Evolutionary conservation across 345 rosid genomes (phyloP), one percentile per base, ranked within the genome.

Genomic region (Populus deltoides): DNA sequence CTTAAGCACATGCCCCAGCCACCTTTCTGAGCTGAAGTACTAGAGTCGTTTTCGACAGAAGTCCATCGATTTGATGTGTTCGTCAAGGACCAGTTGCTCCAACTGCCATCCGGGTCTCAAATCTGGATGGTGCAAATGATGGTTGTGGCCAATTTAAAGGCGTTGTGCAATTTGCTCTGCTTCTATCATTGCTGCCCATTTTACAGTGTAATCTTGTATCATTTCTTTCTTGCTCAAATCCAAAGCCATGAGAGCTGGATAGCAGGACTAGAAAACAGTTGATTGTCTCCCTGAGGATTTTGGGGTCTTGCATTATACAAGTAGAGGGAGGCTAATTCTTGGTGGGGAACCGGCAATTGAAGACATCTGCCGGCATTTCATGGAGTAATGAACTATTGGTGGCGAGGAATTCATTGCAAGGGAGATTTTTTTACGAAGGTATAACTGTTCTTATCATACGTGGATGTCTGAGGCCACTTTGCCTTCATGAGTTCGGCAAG

Each of bases 11-110:
- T 67, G 85, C 84, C 75, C 87, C 2, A 83, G 86, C 73, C 90
- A 90, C 69, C 73, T 88, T 36, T 86, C 93, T 12, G 88, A 87
- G 71, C 82, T 90, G 5, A 88, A 86, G 82, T 87, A 90, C 72
- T 86, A 79, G 71, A 36, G 15, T 65, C n/a, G 17, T 7, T 65
- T 18, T 72, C 27, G 35, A 72, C 10, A 29, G 65, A 22, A 39
- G 27, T 8, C 51, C 75, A 7, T 71, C 41, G 20, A 17, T 7
- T 51, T 15, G 73, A 2, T 66, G 69, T 31, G 41, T 66, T 66
- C 41, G 17, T 59, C 65, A 59, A 24, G 65, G 27, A 3, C 6
- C 24, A 0, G 65, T 59, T 59, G 25, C 29, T 10, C 65, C 6
- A 25, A 59, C 65, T 24, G 12, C 15, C 65, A 59, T 59, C 29